Percentiles rank a stretch among this genome's conserved stretches.
Conservation (phyloP, 495 filamentous ascomycete genomes). For the Daldinia loculata region DNA sequence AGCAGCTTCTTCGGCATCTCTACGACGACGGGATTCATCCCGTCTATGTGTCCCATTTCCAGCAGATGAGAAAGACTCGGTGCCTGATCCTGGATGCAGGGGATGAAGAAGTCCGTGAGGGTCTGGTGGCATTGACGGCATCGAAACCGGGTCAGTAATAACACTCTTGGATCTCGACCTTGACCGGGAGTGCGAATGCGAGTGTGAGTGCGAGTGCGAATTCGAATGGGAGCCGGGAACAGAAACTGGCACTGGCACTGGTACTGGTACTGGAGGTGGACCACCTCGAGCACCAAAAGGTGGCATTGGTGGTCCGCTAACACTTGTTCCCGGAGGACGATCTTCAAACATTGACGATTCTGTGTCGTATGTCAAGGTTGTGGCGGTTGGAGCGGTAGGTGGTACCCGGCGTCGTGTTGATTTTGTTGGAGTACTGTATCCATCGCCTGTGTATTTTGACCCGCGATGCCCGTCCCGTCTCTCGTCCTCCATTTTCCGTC, state of each 20-base stretch:
- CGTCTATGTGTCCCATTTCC: conserved; percentile 59
- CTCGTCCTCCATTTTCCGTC: conserved; percentile 62
- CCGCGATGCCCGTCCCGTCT: conserved; percentile 52
- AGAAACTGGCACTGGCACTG: conserved; percentile 44
- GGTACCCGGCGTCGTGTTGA: conserved; percentile 55
- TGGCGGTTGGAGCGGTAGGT: conserved; percentile 46
- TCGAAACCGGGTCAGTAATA: conserved; percentile 48
- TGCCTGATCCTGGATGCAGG: conserved; percentile 68
- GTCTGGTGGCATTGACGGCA: conserved; percentile 62
- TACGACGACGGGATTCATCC: conserved; percentile 48
- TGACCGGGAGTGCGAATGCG: conserved; percentile 42
- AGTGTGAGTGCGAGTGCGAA: conserved; percentile 30
- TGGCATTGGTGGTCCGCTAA: conserved; percentile 50
- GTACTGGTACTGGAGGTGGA: conserved; percentile 43
- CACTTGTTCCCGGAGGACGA: conserved; percentile 41
- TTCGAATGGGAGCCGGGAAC: conserved; percentile 18
- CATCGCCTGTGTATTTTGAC: conserved; percentile 66
- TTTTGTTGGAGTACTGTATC: conserved; percentile 64
- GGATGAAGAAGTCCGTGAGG: conserved; percentile 67
- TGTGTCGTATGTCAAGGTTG: conserved; percentile 49
- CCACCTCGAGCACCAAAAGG: conserved; percentile 52
- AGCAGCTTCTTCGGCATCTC: conserved; percentile 58
- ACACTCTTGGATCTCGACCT: conserved; percentile 46
- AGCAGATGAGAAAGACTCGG: conserved; percentile 62
- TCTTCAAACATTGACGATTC: conserved; percentile 57